These are phyloP conservation scores for Cyclotella kingstonii DNA, from an alignment of 108 stramenopile species.

Conservation along the genomic window DNA sequence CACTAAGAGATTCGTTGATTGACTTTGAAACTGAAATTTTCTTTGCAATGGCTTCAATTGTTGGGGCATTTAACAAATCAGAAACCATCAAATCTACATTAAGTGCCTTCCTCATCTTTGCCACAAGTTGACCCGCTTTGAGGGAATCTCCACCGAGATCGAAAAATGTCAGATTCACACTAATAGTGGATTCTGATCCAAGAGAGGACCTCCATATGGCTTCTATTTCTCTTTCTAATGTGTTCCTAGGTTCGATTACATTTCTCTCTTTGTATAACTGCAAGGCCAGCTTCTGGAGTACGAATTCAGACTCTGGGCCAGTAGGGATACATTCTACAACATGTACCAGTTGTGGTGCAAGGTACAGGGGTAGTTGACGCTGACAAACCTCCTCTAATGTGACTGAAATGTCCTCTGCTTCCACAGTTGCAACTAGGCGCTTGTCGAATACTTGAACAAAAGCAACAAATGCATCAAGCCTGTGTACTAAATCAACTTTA, in stretches of 20 bases:
- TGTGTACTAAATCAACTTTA: not conserved
- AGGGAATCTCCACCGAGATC: slow-evolving; percentile 1
- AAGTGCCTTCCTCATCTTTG: not conserved
- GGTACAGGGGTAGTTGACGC: not conserved
- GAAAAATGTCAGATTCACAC: not conserved
- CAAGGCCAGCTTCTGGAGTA: not conserved
- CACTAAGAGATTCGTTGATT: not conserved
- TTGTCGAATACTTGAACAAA: not conserved
- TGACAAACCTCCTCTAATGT: not conserved
- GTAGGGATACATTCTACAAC: not conserved
- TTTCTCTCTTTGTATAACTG: not conserved
- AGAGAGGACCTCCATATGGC: not conserved
- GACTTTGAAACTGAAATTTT: not conserved
- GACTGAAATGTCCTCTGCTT: not conserved
- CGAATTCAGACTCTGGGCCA: not conserved
- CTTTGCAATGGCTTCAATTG: not conserved
- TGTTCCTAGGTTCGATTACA: not conserved
- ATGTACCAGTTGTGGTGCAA: not conserved
- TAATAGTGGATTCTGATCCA: not conserved
- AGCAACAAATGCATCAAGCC: slow-evolving; percentile 1
- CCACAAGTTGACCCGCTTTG: not conserved
- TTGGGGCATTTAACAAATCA: not conserved
- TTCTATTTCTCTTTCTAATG: not conserved
- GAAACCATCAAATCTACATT: not conserved
- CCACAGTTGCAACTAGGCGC: not conserved